These are phyloP conservation scores for Iris macrosiphon DNA, from an alignment of 106 monocot species.

Conservation along the genomic window DNA sequence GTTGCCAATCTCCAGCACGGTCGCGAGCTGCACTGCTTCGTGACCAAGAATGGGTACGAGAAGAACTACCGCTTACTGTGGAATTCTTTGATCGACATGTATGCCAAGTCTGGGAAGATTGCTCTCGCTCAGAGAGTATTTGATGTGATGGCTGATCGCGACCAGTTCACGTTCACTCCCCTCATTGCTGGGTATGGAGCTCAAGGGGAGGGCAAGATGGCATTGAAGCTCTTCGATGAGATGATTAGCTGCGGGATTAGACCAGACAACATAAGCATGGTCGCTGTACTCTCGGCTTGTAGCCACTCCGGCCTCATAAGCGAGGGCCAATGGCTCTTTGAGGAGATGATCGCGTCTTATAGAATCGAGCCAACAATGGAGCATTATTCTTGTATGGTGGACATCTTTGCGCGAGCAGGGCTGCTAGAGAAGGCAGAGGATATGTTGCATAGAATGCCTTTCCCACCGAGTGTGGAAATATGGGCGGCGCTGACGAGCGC, in stretches of 20 bases:
- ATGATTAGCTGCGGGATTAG: constrained; percentile 29
- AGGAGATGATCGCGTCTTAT: constrained; percentile 23
- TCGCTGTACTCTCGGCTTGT: constrained; percentile 49
- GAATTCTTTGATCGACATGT: constrained; percentile 48
- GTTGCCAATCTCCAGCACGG: constrained; percentile 38
- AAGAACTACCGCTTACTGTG: constrained; percentile 9
- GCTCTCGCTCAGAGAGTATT: constrained; percentile 33
- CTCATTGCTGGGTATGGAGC: constrained; percentile 46
- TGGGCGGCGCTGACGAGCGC: constrained; percentile 43
- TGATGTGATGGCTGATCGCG: constrained; percentile 17
- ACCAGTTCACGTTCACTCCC: constrained; percentile 37
- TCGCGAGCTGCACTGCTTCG: constrained; percentile 42
- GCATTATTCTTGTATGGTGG: constrained; percentile 52
- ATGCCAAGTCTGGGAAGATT: constrained; percentile 43
- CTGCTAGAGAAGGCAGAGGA: constrained; percentile 33
- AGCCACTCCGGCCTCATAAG: constrained; percentile 46
- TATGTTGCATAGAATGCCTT: constrained; percentile 26
- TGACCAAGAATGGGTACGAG: constrained; percentile 20
- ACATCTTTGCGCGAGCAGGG: constrained; percentile 47
- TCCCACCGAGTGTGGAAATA: constrained; percentile 31
- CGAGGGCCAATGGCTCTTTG: constrained; percentile 31
- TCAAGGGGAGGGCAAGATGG: constrained; percentile 33
- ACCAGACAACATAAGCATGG: constrained; percentile 45
- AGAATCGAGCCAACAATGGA: constrained; percentile 31
- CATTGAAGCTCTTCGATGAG: constrained; percentile 32